phyloP scores from a whole-genome alignment of 495 filamentous ascomycete genomes.

The Tuber umbilicatum region DNA sequence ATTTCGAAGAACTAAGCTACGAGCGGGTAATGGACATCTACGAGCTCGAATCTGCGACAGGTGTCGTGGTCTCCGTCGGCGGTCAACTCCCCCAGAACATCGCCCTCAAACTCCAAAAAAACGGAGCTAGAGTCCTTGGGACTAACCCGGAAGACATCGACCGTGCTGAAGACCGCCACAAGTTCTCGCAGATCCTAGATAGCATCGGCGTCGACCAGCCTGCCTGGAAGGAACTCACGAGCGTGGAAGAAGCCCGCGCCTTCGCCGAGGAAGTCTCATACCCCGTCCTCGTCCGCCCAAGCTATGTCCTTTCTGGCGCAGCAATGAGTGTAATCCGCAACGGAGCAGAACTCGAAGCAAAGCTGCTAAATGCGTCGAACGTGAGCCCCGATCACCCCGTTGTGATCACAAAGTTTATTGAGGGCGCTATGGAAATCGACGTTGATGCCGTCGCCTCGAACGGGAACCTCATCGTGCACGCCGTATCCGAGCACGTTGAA shows the following conservation, averaged over 20 bases:
- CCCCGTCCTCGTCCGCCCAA: constrained; percentile 88
- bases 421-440: constrained; percentile 94
- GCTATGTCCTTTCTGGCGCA: constrained; percentile 95
- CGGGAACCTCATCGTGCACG: constrained; percentile 82
- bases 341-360: constrained; percentile 79
- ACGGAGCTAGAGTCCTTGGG: constrained; percentile 81
- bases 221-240: constrained; percentile 94
- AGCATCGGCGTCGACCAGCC: constrained; percentile 92
- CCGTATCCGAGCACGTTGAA: constrained; percentile 94
- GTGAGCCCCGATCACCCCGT: constrained; percentile 97
- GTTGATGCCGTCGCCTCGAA: constrained; percentile 88
- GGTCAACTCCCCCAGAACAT: constrained; percentile 97
- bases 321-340: constrained; percentile 99
- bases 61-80: constrained; percentile 91
- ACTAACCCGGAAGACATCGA: constrained; percentile 92
- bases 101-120: constrained; percentile 87
- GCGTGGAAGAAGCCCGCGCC: constrained; percentile 71
- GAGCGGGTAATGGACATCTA: constrained; percentile 99
- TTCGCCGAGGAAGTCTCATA: constrained; percentile 88
- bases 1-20: constrained; percentile 96
- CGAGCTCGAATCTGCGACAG: constrained; percentile 77
- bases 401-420: constrained; percentile 99
- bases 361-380: constrained; percentile 78
- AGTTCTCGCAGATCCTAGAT: constrained; percentile 96
- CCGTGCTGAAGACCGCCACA: constrained; percentile 93